Percentiles rank a stretch among this genome's conserved stretches.
Evolutionary conservation across 2,329 filamentous ascomycete species (phyloP).

Genomic region (Calonectria hawksworthii): DNA sequence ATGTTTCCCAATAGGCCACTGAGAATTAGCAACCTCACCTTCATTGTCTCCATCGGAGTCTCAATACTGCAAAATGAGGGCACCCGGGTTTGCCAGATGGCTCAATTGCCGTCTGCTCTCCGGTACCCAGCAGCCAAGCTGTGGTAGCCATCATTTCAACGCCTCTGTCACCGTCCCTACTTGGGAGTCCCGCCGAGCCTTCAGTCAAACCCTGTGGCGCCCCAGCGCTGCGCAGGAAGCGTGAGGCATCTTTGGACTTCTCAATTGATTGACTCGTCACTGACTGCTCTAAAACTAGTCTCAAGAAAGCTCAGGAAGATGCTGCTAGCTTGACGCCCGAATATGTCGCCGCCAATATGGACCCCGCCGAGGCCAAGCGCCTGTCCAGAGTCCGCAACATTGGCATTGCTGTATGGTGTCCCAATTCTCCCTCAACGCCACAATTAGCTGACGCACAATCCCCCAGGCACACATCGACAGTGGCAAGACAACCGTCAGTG

Average conservation of each 20-base stretch:
- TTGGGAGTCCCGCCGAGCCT: slow-evolving; percentile 47
- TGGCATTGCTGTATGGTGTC: slow-evolving; percentile 84
- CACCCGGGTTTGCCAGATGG: slow-evolving; percentile 56
- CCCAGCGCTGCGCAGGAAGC: slow-evolving; percentile 58
- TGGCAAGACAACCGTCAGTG: slow-evolving; percentile 96
- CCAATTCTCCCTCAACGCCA: background rate
- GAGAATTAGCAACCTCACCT: slow-evolving; percentile 44
- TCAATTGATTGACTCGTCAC: slow-evolving; percentile 17
- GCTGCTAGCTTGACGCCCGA: slow-evolving; percentile 67
- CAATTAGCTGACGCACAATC: slow-evolving; percentile 31
- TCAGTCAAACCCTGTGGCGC: slow-evolving; percentile 50
- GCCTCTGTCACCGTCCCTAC: slow-evolving; percentile 39
- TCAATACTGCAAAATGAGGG: slow-evolving; percentile 54
- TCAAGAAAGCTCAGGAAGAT: slow-evolving; percentile 69
- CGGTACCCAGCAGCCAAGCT: slow-evolving; percentile 46
- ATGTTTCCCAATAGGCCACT: slow-evolving; percentile 44
- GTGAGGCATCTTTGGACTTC: slow-evolving; percentile 44
- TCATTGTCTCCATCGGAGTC: slow-evolving; percentile 43
- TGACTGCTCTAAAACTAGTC: slow-evolving; percentile 43
- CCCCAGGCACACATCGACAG: slow-evolving; percentile 94
- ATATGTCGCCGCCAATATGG: slow-evolving; percentile 82
- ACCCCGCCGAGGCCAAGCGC: slow-evolving; percentile 82
- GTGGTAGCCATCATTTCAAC: slow-evolving; percentile 46
- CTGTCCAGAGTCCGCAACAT: slow-evolving; percentile 92
- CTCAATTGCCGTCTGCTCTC: slow-evolving; percentile 56